Conservation (phyloP, 2,329 filamentous ascomycete genomes). For the Fonsecaea nubica region DNA sequence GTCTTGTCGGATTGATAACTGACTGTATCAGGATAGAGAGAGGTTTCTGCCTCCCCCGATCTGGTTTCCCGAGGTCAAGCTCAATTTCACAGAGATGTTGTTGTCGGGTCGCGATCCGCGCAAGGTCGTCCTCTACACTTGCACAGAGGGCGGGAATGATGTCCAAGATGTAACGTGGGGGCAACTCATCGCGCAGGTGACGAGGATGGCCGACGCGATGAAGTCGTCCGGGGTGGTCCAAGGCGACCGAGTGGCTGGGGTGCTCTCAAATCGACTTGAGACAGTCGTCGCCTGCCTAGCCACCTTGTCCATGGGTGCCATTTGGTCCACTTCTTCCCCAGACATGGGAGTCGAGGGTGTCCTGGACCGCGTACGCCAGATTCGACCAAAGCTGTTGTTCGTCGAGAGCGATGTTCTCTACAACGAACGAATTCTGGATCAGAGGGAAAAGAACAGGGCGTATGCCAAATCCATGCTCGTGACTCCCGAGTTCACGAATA, state of each 20-base stretch:
- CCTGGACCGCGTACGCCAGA: constrained; percentile 75
- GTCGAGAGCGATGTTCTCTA: constrained; percentile 80
- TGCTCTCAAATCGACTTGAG: constrained; percentile 75
- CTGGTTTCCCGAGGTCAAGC: constrained; percentile 68
- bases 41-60: background rate
- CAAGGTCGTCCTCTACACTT: constrained; percentile 72
- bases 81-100: constrained; percentile 45
- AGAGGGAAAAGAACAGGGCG: constrained; percentile 69
- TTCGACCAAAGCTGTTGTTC: constrained; percentile 77
- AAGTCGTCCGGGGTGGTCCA: constrained; percentile 66
- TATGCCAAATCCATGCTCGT: constrained; percentile 63
- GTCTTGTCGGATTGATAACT: too few relatives aligned
- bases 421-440: constrained; percentile 74
- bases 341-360: constrained; percentile 82
- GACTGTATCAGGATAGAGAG: too few relatives aligned
- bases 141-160: constrained; percentile 46
- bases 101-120: constrained; percentile 52
- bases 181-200: constrained; percentile 66
- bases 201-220: constrained; percentile 68
- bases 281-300: constrained; percentile 74
- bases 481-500: constrained; percentile 58
- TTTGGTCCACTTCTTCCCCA: constrained; percentile 78
- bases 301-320: constrained; percentile 69
- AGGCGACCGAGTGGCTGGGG: constrained; percentile 76
- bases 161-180: constrained; percentile 67